A percentile compares a stretch with the other conserved stretches of the same genome.
Evolutionary conservation across 148 eudicot genomes (phyloP).

Genomic region (Heliamphora exappendiculata): DNA sequence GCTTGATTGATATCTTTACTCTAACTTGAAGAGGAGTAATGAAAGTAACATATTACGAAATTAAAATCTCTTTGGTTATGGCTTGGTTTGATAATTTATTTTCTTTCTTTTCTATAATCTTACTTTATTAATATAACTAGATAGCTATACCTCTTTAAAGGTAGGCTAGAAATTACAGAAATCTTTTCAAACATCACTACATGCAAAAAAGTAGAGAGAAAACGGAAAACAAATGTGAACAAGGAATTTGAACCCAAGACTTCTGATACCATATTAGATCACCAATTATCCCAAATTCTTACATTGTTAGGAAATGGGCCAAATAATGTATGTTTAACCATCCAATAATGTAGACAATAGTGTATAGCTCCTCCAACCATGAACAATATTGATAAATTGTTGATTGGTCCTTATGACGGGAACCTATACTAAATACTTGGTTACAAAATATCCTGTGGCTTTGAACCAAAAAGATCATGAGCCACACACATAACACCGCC

Average conservation of each 20-base stretch:
- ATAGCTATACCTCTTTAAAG: no score
- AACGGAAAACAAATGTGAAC: not conserved
- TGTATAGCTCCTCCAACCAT: not conserved
- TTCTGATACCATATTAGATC: not conserved
- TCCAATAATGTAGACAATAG: not conserved
- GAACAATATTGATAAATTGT: not conserved
- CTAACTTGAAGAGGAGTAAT: no score
- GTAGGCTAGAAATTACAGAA: no score
- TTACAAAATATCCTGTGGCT: not conserved
- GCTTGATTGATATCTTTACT: no score
- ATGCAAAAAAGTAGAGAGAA: not conserved
- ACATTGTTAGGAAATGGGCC: not conserved
- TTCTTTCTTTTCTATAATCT: no score
- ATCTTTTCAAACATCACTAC: not conserved
- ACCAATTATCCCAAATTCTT: not conserved
- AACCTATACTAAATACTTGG: not conserved
- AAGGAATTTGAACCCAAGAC: not conserved
- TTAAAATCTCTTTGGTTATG: no score
- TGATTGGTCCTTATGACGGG: not conserved
- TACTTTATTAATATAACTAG: no score
- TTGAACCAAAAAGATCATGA: not conserved
- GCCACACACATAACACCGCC: not conserved
- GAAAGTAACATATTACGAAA: no score
- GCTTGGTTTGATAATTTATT: no score
- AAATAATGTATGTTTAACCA: not conserved